Base-by-base conservation (phyloP, 139 green algal species). In the Spirogloea muscicola region DNA sequence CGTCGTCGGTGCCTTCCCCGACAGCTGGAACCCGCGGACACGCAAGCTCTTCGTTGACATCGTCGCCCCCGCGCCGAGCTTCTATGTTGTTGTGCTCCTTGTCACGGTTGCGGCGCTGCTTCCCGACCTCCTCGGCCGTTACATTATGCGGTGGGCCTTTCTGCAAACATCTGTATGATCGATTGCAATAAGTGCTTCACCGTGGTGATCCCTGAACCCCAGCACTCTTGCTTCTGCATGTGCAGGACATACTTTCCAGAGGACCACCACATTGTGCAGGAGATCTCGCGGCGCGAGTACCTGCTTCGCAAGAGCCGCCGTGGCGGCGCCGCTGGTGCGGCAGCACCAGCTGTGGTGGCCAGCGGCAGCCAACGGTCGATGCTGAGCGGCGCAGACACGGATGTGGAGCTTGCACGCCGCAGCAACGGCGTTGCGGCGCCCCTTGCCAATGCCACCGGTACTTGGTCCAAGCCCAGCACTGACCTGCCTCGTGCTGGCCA, bases 61-160 rank as follows among this genome's bases (percentile, higher is more conserved):
- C 25, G 59, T 79, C 27, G n/a, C 34, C 13, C 10, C 21, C 4
- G 13, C 27, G 63, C 70, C 70, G 3, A 33, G 7, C 16, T 79
- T 59, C 29, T 76, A 79, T 42, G 29, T 79, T 10, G 42, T 68
- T 7, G 70, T 79, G 39, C 42, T 79, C 25, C 40, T 79, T 1
- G 13, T 21, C 36, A 39, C 31, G 1, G 60, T 76, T 6, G 60
- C 34, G 0, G n/a, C 60, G 9, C 70, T 79, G 42, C 70, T 79
- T 31, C 70, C 70, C 6, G 7, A 4, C 59, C 65, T 76, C 27
- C 42, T 44, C 9, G 21, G 21, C 1, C 3, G 4, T 3, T 61
- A 6, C 25, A 36, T 71, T 3, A 33, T 61, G 1, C 42, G 62
- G 62, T 68, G n/a, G n/a, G n/a, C n/a, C n/a, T n/a, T n/a, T n/a